phyloP scores from a whole-genome alignment of 2,329 filamentous ascomycete genomes.

The Epichloe sp. region DNA sequence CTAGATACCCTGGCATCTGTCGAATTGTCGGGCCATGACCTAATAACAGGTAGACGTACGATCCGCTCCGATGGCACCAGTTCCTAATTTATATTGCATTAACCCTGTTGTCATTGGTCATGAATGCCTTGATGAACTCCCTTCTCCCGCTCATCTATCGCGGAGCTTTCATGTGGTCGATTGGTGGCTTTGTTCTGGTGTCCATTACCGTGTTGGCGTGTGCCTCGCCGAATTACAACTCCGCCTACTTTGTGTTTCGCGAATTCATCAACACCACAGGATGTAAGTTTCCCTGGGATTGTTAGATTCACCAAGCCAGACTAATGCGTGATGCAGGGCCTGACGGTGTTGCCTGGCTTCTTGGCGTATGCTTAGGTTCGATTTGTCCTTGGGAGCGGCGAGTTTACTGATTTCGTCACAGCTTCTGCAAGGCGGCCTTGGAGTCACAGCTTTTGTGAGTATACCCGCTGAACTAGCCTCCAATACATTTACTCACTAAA shows the following conservation, averaged over 20 bases:
- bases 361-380: conserved; percentile 11
- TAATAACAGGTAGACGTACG: conserved; percentile 26
- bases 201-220: conserved; percentile 55
- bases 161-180: conserved; percentile 55
- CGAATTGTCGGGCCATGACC: not conserved
- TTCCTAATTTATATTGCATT: conserved; percentile 39
- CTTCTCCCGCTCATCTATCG: conserved; percentile 34
- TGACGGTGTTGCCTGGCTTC: conserved; percentile 20
- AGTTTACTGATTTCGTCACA: not conserved
- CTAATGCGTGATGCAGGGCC: conserved; percentile 11
- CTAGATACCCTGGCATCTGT: not conserved
- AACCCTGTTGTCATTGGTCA: conserved; percentile 14
- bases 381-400: not conserved
- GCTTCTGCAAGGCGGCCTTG: conserved; percentile 20
- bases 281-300: conserved; percentile 8
- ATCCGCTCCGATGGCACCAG: conserved; percentile 51
- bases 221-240: conserved; percentile 44
- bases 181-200: conserved; percentile 54
- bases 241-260: conserved; percentile 18
- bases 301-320: not conserved
- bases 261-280: conserved; percentile 20
- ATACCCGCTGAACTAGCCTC: too few relatives aligned
- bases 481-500: not conserved
- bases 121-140: conserved; percentile 19
- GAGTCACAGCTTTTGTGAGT: conserved; percentile 12